A percentile compares a stretch with the other conserved stretches of the same genome.
These are phyloP conservation scores for Cystobasidium ongulense DNA, from an alignment of 768 basidiomycete genomes.

Conservation along the genomic window DNA sequence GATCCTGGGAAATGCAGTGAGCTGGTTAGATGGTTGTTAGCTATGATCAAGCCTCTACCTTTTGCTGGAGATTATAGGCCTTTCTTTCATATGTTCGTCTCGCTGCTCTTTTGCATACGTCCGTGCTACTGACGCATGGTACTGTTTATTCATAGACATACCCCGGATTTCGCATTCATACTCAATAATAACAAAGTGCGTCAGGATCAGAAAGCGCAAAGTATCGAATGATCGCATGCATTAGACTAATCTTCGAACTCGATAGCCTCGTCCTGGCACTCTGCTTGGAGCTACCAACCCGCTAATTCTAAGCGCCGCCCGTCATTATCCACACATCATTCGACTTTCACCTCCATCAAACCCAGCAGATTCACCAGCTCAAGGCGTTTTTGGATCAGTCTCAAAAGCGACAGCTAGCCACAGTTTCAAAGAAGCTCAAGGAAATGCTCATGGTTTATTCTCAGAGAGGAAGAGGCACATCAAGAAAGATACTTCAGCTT, in stretches of 20 bases:
- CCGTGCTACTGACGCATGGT: background rate
- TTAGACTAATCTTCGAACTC: too few relatives aligned
- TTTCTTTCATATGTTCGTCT: constrained; percentile 85
- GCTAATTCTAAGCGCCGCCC: constrained; percentile 66
- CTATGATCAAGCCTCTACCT: constrained; percentile 70
- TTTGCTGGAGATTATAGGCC: constrained; percentile 77
- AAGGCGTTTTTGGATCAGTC: background rate
- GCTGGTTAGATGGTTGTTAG: constrained; percentile 84
- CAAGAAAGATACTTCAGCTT: constrained; percentile 35
- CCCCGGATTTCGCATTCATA: constrained; percentile 50
- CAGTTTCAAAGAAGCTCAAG: constrained; percentile 21
- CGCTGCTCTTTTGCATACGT: background rate
- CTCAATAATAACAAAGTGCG: constrained; percentile 70
- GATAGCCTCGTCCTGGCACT: constrained; percentile 52
- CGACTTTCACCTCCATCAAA: constrained; percentile 49
- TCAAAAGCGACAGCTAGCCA: background rate
- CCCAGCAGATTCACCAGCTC: background rate
- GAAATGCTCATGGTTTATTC: constrained; percentile 32
- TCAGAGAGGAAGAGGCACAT: constrained; percentile 37
- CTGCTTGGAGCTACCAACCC: constrained; percentile 83
- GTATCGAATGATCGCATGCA: too few relatives aligned
- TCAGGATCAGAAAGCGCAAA: background rate
- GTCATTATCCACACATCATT: constrained; percentile 73
- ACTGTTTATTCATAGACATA: constrained; percentile 50
- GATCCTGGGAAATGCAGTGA: constrained; percentile 71